Base-by-base conservation (phyloP, 495 filamentous ascomycete species). In the Podospora sp. region DNA sequence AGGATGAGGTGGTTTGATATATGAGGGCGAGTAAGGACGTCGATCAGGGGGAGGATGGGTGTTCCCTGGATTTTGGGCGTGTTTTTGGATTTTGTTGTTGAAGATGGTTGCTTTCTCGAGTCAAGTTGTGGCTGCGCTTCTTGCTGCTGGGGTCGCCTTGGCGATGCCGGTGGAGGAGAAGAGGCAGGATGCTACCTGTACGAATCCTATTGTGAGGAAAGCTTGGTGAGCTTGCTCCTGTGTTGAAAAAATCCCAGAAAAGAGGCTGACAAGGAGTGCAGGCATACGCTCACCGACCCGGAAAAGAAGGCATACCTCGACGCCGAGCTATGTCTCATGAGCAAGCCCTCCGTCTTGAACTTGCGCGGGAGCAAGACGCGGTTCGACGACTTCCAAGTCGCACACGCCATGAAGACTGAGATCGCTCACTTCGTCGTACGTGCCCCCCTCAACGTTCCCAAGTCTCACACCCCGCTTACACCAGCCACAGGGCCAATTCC, bases 401-500 rank as follows among this genome's bases (percentile, higher is more conserved):
- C 40, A n/a, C 60, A 63, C 50, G 36, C 36, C 36, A 27, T 63
- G 36, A 20, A 63, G n/a, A 52, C 27, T 1, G 36, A 63, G 36
- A 52, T 52, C 18, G 40, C 60, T 2, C 60, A 63, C 27, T 52
- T 51, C 46, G 60, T 63, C 3, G 57, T 60, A 60, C 22, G 20
- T 24, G 14, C 24, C 53, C 53, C 11, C 22, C 53, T n/a, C 6
- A 25, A 21, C 53, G 24, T 25, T 14, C n/a, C 53, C 49, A 16
- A 57, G n/a, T 24, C 29, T 33, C 29, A 33, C 3, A 4, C 8
- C 29, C 8, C 29, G 11, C 20, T 25, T 4, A 21, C 20, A 57
- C 20, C 6, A 18, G 16, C 8, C 21, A 16, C 33, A 62, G 51
- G 77, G 75, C 14, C 68, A 69, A 25, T 85, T 85, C 70, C 70